Evolutionary conservation across 148 eudicot genomes (phyloP).

Genomic region (Fallopia convolvulus): DNA sequence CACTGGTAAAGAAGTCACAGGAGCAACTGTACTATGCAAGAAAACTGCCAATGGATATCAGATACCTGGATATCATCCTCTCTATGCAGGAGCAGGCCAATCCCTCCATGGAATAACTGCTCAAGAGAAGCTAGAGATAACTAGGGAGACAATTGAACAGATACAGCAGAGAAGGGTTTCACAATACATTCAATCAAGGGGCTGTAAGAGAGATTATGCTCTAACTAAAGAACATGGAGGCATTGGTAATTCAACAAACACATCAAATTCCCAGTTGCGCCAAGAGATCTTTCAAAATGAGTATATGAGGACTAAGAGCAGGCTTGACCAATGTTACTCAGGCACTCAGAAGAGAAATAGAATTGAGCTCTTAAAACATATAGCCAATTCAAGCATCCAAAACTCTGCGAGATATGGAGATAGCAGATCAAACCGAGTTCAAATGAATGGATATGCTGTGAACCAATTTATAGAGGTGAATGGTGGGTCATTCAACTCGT

Average conservation of each 20-base stretch:
- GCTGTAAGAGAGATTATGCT: constrained; percentile 24
- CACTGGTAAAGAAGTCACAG: constrained; percentile 12
- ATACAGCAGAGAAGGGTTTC: constrained; percentile 13
- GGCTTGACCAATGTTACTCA: constrained; percentile 13
- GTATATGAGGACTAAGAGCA: constrained; percentile 8
- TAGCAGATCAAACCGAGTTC: constrained; percentile 15
- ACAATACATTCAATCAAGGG: constrained; percentile 26
- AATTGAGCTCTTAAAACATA: constrained; percentile 16
- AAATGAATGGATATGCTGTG: not conserved
- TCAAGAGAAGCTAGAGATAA: constrained; percentile 12
- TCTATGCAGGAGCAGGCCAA: constrained; percentile 16
- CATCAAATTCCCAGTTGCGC: constrained; percentile 19
- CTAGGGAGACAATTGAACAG: constrained; percentile 18
- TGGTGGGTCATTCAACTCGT: constrained; percentile 7
- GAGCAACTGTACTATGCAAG: constrained; percentile 8
- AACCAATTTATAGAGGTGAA: constrained; percentile 14
- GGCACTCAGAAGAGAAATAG: constrained; percentile 26
- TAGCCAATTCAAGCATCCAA: constrained; percentile 10
- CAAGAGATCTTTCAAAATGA: constrained; percentile 14
- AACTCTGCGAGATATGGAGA: not conserved
- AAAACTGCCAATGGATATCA: constrained; percentile 8
- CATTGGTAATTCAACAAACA: constrained; percentile 6
- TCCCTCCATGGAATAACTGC: constrained; percentile 15
- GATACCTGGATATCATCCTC: constrained; percentile 14
- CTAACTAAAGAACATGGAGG: constrained; percentile 12